Percentiles rank a stretch among this genome's conserved stretches.
Conservation (phyloP, 177 flowering plant genomes). For the Telopea speciosissima region DNA sequence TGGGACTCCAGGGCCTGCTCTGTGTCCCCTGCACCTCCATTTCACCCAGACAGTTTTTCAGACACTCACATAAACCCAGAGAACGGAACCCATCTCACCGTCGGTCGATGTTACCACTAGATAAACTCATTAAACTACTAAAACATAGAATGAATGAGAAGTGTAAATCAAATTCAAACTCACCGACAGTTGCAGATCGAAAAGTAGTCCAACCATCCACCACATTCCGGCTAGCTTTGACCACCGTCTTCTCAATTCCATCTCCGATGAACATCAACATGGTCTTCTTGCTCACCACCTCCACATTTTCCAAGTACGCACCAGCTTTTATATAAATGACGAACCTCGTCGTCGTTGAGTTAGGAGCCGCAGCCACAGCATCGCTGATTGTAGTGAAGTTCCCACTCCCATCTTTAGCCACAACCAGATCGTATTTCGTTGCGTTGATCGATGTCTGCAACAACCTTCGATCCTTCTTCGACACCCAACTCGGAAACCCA, state of each 20-base stretch:
- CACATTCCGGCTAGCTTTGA: conserved; percentile 51
- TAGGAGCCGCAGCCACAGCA: conserved; percentile 60
- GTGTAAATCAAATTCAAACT: conserved; percentile 19
- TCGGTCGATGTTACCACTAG: too few relatives aligned
- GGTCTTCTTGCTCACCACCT: conserved; percentile 39
- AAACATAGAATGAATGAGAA: background rate
- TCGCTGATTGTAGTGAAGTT: conserved; percentile 54
- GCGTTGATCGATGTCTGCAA: conserved; percentile 31
- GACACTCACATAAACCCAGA: too few relatives aligned
- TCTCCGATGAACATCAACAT: conserved; percentile 62
- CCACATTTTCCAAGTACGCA: conserved; percentile 58
- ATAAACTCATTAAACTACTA: background rate
- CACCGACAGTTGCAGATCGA: conserved; percentile 67
- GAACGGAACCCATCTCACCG: too few relatives aligned
- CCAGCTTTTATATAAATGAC: conserved; percentile 68
- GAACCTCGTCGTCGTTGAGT: conserved; percentile 41
- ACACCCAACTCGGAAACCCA: conserved; percentile 56
- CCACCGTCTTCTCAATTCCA: conserved; percentile 56
- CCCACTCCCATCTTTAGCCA: conserved; percentile 79
- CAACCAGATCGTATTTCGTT: conserved; percentile 35
- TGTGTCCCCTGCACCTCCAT: too few relatives aligned
- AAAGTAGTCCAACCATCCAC: conserved; percentile 63
- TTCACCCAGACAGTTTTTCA: too few relatives aligned
- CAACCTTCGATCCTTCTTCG: conserved; percentile 34
- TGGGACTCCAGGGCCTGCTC: too few relatives aligned